Conservation (phyloP, 768 basidiomycete genomes). For the Lyophyllum decastes region DNA sequence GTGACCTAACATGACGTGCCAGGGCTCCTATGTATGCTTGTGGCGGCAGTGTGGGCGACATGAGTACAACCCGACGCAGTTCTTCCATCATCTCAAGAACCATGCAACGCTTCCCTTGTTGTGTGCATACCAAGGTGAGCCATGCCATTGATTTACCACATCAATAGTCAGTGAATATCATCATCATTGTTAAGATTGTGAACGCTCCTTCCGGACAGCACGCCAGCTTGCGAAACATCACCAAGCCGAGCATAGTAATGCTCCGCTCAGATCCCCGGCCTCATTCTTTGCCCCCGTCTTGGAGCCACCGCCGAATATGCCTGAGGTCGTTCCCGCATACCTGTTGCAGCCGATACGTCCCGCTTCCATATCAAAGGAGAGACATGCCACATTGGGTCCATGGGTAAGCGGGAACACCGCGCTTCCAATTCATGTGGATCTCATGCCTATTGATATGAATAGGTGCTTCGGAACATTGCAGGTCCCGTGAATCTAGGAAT, state of each 20-base stretch:
- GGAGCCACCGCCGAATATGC: constrained; percentile 35
- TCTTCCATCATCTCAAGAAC: constrained; percentile 50
- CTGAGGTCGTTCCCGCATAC: constrained; percentile 50
- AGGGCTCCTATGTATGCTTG: constrained; percentile 43
- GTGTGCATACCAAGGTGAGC: constrained; percentile 56
- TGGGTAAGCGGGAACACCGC: constrained; percentile 43
- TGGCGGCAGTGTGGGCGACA: constrained; percentile 60
- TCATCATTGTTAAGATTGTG: constrained; percentile 45
- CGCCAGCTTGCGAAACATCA: constrained; percentile 54
- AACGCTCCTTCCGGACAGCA: constrained; percentile 45
- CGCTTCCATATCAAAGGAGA: constrained; percentile 47
- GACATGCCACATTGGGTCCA: constrained; percentile 51
- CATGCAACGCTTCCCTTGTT: constrained; percentile 47
- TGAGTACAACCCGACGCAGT: constrained; percentile 34
- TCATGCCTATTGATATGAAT: constrained; percentile 6
- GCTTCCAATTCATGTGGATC: not conserved
- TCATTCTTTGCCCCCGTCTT: constrained; percentile 32
- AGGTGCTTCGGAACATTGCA: constrained; percentile 26
- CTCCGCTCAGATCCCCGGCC: constrained; percentile 33
- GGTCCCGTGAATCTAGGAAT: constrained; percentile 33
- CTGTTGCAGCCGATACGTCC: constrained; percentile 44
- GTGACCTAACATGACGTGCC: not conserved
- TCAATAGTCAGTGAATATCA: not conserved
- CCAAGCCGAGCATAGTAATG: constrained; percentile 36
- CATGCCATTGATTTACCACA: not conserved